Base-by-base conservation (phyloP, 129 eudicot genomes). In the Centella asiatica region DNA sequence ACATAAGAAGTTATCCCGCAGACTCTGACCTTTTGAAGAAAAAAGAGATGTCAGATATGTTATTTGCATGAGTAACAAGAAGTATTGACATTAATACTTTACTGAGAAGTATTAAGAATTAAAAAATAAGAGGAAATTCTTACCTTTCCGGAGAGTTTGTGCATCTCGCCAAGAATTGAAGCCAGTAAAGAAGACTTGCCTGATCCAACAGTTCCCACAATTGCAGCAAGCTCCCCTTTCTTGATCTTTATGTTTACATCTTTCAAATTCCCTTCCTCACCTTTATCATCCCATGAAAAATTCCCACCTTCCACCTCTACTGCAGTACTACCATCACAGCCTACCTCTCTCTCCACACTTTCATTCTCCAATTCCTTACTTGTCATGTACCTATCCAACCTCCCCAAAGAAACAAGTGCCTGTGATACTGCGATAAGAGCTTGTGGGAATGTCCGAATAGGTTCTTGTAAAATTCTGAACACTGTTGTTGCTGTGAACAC, bases 261-360 rank as follows among this genome's bases (percentile, higher is more conserved):
- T 12, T 69, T 50, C 22, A 69, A 32, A 29, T 33, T 65, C 24
- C 13, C 31, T 15, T 49, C 49, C 24, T 42, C 52, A 36, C 60
- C 68, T 8, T 67, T 76, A 36, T 77, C 81, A 11, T 77, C 77
- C 81, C 81, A 77, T 19, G 66, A 34, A 72, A 77, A 77, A 12
- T 34, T 40, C 34, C 77, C 77, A 44, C 53, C 63, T 27, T 28
- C 66, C 60, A 77, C 77, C 56, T 77, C 81, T 44, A 77, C 74
- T 14, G 77, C 77, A 31, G 65, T 46, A 26, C 46, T 26, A 9
- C 56, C 74, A 26, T 48, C 67, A 63, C 71, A 67, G 19, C 72
- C 74, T 44, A 62, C 65, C 22, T 22, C 65, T 31, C 75, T 56
- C 42, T 77, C 83, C 45, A 77, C 83, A 4, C 45, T 28, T 7